phyloP scores from a whole-genome alignment of 2,329 filamentous ascomycete genomes.

The Penicillium sp. region DNA sequence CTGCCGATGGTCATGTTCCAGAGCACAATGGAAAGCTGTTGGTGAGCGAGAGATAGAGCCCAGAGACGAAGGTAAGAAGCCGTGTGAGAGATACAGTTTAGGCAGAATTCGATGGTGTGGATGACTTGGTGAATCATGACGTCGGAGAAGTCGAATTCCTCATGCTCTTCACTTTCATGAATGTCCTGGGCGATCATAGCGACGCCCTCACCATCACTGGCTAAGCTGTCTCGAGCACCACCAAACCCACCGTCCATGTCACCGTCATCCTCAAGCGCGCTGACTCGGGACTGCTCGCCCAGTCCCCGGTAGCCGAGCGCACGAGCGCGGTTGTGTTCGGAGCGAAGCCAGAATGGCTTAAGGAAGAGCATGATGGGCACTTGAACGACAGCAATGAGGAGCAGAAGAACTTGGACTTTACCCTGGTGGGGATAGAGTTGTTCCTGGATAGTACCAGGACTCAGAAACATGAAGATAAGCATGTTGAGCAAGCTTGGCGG shows the following conservation, averaged over 20 bases:
- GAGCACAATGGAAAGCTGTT: constrained; percentile 92
- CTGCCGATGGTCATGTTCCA: constrained; percentile 93
- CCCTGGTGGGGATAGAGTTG: constrained; percentile 76
- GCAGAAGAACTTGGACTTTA: constrained; percentile 69
- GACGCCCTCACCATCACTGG: constrained; percentile 75
- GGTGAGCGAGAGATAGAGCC: constrained; percentile 94
- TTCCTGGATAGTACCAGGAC: constrained; percentile 68
- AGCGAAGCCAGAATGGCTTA: constrained; percentile 92
- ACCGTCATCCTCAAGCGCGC: constrained; percentile 85
- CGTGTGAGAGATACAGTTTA: constrained; percentile 98
- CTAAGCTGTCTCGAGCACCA: constrained; percentile 63
- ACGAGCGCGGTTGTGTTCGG: constrained; percentile 85
- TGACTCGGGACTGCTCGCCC: constrained; percentile 82
- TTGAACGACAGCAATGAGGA: constrained; percentile 78
- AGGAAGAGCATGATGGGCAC: constrained; percentile 89
- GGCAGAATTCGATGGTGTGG: constrained; percentile 98
- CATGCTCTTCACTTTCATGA: constrained; percentile 71
- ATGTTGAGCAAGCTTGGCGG: constrained; percentile 94
- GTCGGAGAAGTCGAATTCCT: constrained; percentile 96
- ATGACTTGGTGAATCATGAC: constrained; percentile 99
- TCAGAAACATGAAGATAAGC: constrained; percentile 99
- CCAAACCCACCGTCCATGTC: constrained; percentile 62
- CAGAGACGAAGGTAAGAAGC: constrained; percentile 98
- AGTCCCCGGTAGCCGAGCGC: constrained; percentile 89
- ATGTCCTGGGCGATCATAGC: constrained; percentile 89